Base-by-base conservation (phyloP, 805 yeast genomes). In the Monosporozyma yasuniensis region DNA sequence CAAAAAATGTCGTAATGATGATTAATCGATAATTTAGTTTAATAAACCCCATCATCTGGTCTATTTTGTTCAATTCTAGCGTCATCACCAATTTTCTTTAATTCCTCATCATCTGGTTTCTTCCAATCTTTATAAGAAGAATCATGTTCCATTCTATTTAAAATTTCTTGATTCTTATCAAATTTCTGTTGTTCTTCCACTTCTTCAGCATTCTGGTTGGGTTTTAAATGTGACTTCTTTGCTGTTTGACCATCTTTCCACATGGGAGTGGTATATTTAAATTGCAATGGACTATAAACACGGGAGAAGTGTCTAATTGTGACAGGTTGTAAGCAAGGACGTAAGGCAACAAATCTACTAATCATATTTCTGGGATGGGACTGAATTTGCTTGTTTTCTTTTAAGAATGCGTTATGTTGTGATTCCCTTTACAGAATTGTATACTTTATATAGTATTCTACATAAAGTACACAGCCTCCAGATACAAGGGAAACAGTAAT, bases 21-120 rank as follows among this genome's bases (percentile, higher is more conserved):
- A 32, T n/a, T n/a, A n/a, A n/a, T n/a, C n/a, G 8, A 25, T 25
- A 25, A 25, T 5, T n/a, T 14, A 12, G 16, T 2, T 50, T 53
- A 64, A 48, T 64, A 65, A 23, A 64, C 67, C 25, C 69, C 69
- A 46, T 65, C 69, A 49, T 65, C 69, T 14, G 69, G 64, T 48
- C 69, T 61, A 42, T 64, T 64, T 50, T 65, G 69, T 47, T 64
- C 67, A 37, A 65, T 55, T 43, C 60, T 58, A 8, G 67, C 69
- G 39, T 62, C 58, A 14, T 61, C 66, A 46, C 69, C 68, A 45
- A 49, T 59, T 49, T 61, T 55, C 51, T 61, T 59, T 30, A 65
- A 46, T 30, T 54, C 57, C 22, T 57, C 61, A 46, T 53, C 49
- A 19, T 54, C 50, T 6, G 64, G 64, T 39, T 58, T 55, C 43